phyloP scores from a whole-genome alignment of 768 basidiomycete species.

The Psilocybe cyanescens region DNA sequence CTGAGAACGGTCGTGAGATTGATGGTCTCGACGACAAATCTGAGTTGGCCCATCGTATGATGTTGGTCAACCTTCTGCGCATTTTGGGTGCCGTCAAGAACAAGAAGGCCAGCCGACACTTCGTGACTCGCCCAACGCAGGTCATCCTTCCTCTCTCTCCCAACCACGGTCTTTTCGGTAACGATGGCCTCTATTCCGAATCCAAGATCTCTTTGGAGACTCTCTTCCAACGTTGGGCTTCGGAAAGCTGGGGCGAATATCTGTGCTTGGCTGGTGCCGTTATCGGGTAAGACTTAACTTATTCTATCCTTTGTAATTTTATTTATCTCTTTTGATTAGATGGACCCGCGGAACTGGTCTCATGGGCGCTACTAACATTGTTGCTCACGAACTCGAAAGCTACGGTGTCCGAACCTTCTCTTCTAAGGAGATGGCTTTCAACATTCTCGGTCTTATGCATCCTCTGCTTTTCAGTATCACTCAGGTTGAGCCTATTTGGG shows the following conservation, averaged over 20 bases:
- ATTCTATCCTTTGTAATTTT: slow-evolving; percentile 1
- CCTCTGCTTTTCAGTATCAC: slow-evolving; percentile 99
- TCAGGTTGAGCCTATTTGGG: slow-evolving; percentile 99
- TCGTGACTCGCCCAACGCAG: slow-evolving; percentile 97
- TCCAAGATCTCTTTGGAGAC: slow-evolving; percentile 99
- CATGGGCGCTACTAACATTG: slow-evolving; percentile 94
- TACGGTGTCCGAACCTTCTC: slow-evolving; percentile 98
- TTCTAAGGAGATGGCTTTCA: slow-evolving; percentile 99
- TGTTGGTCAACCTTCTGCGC: slow-evolving; percentile 96
- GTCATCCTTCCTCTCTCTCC: slow-evolving; percentile 97
- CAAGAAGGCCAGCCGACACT: slow-evolving; percentile 96
- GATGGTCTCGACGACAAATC: slow-evolving; percentile 97
- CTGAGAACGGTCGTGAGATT: slow-evolving; percentile 98
- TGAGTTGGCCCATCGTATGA: slow-evolving; percentile 97
- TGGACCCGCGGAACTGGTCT: slow-evolving; percentile 99
- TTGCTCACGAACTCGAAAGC: slow-evolving; percentile 92
- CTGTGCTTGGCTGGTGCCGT: slow-evolving; percentile 97
- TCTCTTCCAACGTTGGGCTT: slow-evolving; percentile 96
- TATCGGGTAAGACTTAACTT: slow-evolving; percentile 72
- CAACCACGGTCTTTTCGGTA: slow-evolving; percentile 97
- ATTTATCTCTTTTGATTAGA: slow-evolving; percentile 37
- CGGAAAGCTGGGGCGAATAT: slow-evolving; percentile 99
- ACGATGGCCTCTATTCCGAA: slow-evolving; percentile 97
- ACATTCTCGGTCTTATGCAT: slow-evolving; percentile 99
- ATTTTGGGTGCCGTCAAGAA: slow-evolving; percentile 96